These are phyloP conservation scores for Tylopilus subfusipes DNA, from an alignment of 768 basidiomycete species.

Conservation along the genomic window DNA sequence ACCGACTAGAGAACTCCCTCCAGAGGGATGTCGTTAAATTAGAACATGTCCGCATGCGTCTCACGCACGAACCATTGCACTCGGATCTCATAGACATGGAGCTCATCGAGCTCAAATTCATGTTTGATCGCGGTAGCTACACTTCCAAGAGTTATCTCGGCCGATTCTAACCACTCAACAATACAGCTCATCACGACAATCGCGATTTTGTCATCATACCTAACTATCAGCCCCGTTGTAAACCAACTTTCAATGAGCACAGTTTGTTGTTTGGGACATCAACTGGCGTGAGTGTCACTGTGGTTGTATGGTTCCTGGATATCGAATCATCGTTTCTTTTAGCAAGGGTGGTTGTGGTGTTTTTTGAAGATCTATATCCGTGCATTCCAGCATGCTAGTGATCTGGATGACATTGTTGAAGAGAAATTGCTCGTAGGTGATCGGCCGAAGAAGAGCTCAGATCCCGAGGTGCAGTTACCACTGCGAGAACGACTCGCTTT, in stretches of 20 bases:
- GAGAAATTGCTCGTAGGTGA: slow-evolving; percentile 81
- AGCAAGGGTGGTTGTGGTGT: slow-evolving; percentile 70
- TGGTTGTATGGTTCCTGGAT: neutral
- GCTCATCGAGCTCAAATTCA: slow-evolving; percentile 78
- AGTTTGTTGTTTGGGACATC: slow-evolving; percentile 61
- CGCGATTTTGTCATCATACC: slow-evolving; percentile 79
- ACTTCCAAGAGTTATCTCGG: slow-evolving; percentile 21
- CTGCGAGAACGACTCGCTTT: slow-evolving; percentile 56
- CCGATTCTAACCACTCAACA: slow-evolving; percentile 3
- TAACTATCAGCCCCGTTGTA: slow-evolving; percentile 65
- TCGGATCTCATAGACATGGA: slow-evolving; percentile 79
- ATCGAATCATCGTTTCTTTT: neutral
- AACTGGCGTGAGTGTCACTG: slow-evolving; percentile 51
- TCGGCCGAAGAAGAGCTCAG: slow-evolving; percentile 61
- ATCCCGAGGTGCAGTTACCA: slow-evolving; percentile 47
- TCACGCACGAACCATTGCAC: slow-evolving; percentile 67
- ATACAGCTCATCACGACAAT: slow-evolving; percentile 77
- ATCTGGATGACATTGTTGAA: slow-evolving; percentile 76
- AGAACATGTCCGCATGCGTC: slow-evolving; percentile 81
- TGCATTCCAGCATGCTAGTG: slow-evolving; percentile 73
- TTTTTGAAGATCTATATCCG: slow-evolving; percentile 78
- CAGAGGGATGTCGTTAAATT: slow-evolving; percentile 80
- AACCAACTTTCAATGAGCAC: slow-evolving; percentile 57
- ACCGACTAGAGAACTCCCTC: slow-evolving; percentile 76
- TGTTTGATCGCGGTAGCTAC: slow-evolving; percentile 63